Evolutionary conservation across 495 filamentous ascomycete genomes (phyloP), one percentile per base, ranked within the genome.

Genomic region (Platismatia glauca): DNA sequence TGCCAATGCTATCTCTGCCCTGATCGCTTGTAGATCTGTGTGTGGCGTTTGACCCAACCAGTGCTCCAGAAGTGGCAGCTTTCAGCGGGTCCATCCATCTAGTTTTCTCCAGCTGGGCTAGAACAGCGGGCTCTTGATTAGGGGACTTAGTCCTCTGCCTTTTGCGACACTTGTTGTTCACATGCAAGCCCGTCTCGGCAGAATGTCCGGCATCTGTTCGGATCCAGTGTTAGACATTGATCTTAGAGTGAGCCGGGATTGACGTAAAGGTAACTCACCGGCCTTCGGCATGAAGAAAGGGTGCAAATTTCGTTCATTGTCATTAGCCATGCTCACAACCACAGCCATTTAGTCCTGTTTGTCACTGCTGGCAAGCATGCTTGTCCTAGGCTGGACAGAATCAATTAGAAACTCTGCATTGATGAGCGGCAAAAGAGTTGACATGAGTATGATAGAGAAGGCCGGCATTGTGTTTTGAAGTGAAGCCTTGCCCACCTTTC

Each of bases 71-170:
- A 16, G 66, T 56, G 13, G 59, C 63, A 62, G 56, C 60, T 46
- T 65, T 55, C 15, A 62, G 57, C 52, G 63, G 66, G 16, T 68
- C 57, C 24, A 62, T 34, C 66, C 59, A 57, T 29, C 20, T 22
- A 11, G 13, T 12, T 48, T 55, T 52, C 52, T 61, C 31, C 18
- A n/a, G 20, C 4, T 24, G 33, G 39, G 22, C 31, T 13, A 46
- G 12, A 1, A 33, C 37, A 12, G 31, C 20, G 18, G 44, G 38
- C 18, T 46, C 44, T 16, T 20, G 62, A 16, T 58, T 44, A 18
- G 67, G 62, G 6, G 71, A 66, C 11, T 72, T 64, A 27, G 74
- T 76, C 62, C 76, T 78, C 55, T 71, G 73, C 20, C 80, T 73
- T 64, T 81, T 79, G 44, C 69, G 66, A 8, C 71, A 69, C 37